Base-by-base conservation (phyloP, 352 stramenopile genomes). In the Globisporangium spinosum region DNA sequence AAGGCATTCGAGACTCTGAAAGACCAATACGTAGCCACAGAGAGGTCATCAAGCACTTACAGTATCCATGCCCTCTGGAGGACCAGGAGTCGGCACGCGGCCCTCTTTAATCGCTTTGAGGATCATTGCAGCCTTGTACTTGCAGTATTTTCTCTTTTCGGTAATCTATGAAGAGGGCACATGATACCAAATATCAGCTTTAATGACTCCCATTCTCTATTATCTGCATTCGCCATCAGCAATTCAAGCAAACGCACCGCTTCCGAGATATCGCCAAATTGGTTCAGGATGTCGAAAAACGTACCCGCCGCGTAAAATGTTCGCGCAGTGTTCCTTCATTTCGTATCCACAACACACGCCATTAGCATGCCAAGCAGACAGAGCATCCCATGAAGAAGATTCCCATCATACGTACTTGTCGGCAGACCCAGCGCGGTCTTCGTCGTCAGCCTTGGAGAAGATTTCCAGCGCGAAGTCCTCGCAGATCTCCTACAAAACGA, bases 231-330 rank as follows among this genome's bases (percentile, higher is more conserved):
- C 38, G 3, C 1, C 17, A 35, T 13, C 8, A 51, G 47, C 7
- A 49, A 66, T 74, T 38, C 9, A 32, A 51, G 49, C 20, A 13
- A 27, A 58, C 83, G 60, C 63, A 94, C 85, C 67, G 95, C 80
- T 47, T 97, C 85, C 10, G 82, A 85, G 38, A 89, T 79, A 2
- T 90, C 73, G 40, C 95, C 91, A 79, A 99, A 99, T 77, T 98
- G 97, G 63, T 95, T 89, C 58, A 99, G 77, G 60, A 98, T 98
- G 74, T 99, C 96, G 62, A 98, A 98, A 77, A 99, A 98, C 12
- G 83, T 97, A 40, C 91, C 94, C 1, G 96, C 96, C 0, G 95
- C 96, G 82, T 99, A 98, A 80, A 98, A 99, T 23, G 90, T 98
- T 43, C 92, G 86, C 54, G 97, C 97, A 20, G 96, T 99, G 65